A percentile compares a stretch with the other conserved stretches of the same genome.
phyloP scores from a whole-genome alignment of 768 basidiomycete species.

The Tylopilus subfusipes region DNA sequence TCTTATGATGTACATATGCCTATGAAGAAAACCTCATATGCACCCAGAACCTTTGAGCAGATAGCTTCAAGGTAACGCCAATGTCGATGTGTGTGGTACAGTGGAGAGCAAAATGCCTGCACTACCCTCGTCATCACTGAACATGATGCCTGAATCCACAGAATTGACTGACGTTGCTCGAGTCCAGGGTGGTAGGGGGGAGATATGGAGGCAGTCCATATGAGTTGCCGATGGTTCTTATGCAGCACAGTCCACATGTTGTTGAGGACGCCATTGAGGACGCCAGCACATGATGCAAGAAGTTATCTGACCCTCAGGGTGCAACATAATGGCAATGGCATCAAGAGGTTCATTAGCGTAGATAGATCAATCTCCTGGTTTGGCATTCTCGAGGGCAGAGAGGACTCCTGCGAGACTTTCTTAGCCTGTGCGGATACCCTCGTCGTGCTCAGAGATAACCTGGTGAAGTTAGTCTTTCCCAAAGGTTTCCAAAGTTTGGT shows the following conservation, averaged over 20 bases:
- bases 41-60: constrained; percentile 30
- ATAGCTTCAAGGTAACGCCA: constrained; percentile 65
- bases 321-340: constrained; percentile 82
- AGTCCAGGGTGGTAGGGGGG: constrained; percentile 2
- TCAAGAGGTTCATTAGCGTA: constrained; percentile 99
- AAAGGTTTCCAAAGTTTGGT: constrained; percentile 72
- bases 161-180: too few relatives aligned
- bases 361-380: constrained; percentile 83
- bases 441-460: constrained; percentile 92
- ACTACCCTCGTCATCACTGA: constrained; percentile 55
- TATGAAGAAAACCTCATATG: too few relatives aligned
- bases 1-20: too few relatives aligned
- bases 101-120: constrained; percentile 27
- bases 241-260: constrained; percentile 97
- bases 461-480: constrained; percentile 94
- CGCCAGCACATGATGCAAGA: constrained; percentile 81
- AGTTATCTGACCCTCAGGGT: constrained; percentile 47
- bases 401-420: constrained; percentile 88
- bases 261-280: constrained; percentile 92
- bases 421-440: constrained; percentile 78
- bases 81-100: constrained; percentile 59
- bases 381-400: constrained; percentile 53
- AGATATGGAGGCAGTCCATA: constrained; percentile 91
- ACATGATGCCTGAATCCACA: constrained; percentile 52
- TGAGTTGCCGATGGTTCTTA: constrained; percentile 88